Evolutionary conservation across 768 basidiomycete genomes (phyloP).

Genomic region (Tulasnella sp.): DNA sequence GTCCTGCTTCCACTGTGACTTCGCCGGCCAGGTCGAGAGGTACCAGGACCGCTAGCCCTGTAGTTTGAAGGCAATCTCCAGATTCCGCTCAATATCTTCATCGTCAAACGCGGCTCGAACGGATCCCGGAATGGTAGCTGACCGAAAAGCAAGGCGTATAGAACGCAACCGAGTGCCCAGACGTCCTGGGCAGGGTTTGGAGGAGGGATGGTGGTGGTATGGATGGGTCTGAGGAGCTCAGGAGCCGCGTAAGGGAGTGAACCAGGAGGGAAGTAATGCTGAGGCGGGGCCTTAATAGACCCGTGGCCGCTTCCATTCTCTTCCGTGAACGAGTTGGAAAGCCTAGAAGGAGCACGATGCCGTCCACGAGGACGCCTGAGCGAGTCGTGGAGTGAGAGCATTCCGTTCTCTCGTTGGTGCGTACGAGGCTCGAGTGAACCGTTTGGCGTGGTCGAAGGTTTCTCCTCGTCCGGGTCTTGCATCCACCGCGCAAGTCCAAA

Average conservation of each 20-base stretch:
- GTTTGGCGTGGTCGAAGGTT: neutral
- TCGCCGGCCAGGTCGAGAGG: neutral
- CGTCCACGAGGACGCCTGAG: neutral
- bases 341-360: neutral
- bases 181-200: conserved; percentile 72
- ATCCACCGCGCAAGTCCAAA: conserved; percentile 71
- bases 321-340: neutral
- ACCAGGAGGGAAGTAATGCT: conserved; percentile 53
- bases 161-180: conserved; percentile 88
- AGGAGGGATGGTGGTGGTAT: conserved; percentile 18
- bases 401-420: conserved; percentile 15
- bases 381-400: conserved; percentile 4
- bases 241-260: conserved; percentile 88
- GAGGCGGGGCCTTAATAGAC: neutral
- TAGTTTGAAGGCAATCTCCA: conserved; percentile 26
- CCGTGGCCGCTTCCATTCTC: neutral
- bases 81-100: conserved; percentile 80
- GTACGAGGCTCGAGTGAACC: neutral
- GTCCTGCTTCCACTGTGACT: neutral
- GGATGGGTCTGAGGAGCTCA: conserved; percentile 57
- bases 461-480: conserved; percentile 27
- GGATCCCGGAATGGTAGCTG: conserved; percentile 78
- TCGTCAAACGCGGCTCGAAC: conserved; percentile 82
- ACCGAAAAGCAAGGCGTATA: conserved; percentile 76
- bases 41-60: neutral